Base-by-base conservation (phyloP, 768 basidiomycete genomes). In the Tephrocybe sp. region DNA sequence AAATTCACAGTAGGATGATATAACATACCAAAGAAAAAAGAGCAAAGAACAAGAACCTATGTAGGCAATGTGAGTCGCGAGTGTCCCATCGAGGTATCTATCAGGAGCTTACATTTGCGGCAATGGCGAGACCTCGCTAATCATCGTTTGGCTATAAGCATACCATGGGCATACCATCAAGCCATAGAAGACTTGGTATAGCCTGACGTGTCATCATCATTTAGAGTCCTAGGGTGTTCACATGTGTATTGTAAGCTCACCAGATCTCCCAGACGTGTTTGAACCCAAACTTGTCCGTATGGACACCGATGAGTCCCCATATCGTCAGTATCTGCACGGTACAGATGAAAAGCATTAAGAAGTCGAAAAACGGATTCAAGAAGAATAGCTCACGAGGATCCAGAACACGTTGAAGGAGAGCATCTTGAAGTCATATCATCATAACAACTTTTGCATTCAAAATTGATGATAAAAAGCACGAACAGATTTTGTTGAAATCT, bases 251-350 rank as follows among this genome's bases (percentile, higher is more conserved):
- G 45, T 41, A 25, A 41, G 49, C 67, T 49, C 56, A 83, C 84
- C 86, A 88, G 25, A 88, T 81, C 64, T 90, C 89, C 88, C 88
- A 90, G 53, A 84, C 79, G 61, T 90, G 85, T 66, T 92, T 88
- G 71, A 90, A 90, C 11, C 88, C 88, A 60, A 92, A 85, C 39
- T 78, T 83, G 59, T 80, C 65, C 14, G 86, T 87, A 57, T 84
- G 84, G 1, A 90, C 77, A n/a, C 88, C 88, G 56, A 86, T 80
- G 21, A 90, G 78, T 33, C 88, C 88, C 88, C 88, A 90, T 4
- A 84, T 58, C 9, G 83, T 85, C 41, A 88, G 65, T 18, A 87
- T 66, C 84, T 86, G 33, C 3, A n/a, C 9, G 18, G 8, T 23
- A 26, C 32, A 18, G 9, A 33, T 11, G 17, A 14, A 11, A 36